Base-by-base conservation (phyloP, 1,284 basidiomycete genomes). In the Butyriboletus appendiculatus region DNA sequence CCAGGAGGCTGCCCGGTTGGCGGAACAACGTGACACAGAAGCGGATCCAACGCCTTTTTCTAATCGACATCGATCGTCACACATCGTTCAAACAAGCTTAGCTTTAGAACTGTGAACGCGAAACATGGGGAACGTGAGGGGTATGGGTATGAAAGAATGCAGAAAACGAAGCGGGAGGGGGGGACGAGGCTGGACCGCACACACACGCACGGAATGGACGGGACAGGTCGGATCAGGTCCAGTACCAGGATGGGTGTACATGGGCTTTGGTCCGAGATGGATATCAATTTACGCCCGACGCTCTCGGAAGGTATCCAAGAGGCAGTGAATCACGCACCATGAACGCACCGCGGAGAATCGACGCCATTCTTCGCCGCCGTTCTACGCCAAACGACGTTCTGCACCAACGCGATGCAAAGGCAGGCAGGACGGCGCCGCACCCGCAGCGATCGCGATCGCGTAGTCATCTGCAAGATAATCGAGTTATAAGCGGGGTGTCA, bases 171-270 rank as follows among this genome's bases (percentile, higher is more conserved):
- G 54, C 39, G 45, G n/a, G 10, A 28, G 45, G 7, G 8, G 46
- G 42, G 41, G 50, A 46, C 28, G 32, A 35, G 24, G 41, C 30
- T 39, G 33, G 44, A 37, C 34, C 39, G 37, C 30, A 48, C 18
- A 24, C 6, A 24, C 28, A 28, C 28, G 4, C 9, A 35, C 55
- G 63, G 53, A 62, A 60, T 35, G 32, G 44, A 48, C 65, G 65
- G 63, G 43, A 62, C 16, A 4, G 3, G 48, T 47, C 63, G 63
- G 65, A 64, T 66, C 63, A 66, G 33, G 35, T 26, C 34, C 26
- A 33, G 28, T 10, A 40, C 50, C 30, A 41, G 34, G 44, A 49
- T 42, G 30, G 42, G 32, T 33, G 34, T 11, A 37, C 40, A 35
- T 45, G 34, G 43, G 39, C 18, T 22, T 1, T 52, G 39, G 45